phyloP scores from a whole-genome alignment of 768 basidiomycete species.

The Naganishia vaughanmartiniae region DNA sequence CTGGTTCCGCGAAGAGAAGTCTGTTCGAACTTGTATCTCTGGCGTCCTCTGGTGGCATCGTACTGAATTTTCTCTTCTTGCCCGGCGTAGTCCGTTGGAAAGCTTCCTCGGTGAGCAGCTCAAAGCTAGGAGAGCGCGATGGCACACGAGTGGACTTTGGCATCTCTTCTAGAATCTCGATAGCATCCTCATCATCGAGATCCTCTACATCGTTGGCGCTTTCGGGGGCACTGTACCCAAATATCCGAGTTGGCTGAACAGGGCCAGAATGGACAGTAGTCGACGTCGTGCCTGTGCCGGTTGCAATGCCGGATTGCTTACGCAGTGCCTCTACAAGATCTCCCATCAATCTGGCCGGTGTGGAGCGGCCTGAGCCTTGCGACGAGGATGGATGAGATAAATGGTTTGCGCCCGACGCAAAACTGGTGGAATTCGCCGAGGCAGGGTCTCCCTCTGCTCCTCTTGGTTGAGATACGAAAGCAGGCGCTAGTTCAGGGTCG shows the following conservation, averaged over 20 bases:
- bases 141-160: background rate
- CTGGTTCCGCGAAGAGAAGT: background rate
- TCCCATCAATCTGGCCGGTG: background rate
- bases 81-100: background rate
- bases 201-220: background rate
- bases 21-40: background rate
- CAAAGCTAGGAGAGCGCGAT: conserved; percentile 7
- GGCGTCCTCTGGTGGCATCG: background rate
- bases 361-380: background rate
- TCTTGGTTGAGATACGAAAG: background rate
- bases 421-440: background rate
- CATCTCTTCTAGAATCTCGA: background rate
- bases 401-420: background rate
- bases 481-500: background rate
- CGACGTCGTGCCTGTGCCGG: background rate
- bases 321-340: background rate
- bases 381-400: background rate
- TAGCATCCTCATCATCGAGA: background rate
- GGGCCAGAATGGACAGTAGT: background rate
- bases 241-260: background rate
- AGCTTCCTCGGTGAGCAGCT: background rate
- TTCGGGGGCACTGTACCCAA: no score
- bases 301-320: background rate
- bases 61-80: conserved; percentile 4
- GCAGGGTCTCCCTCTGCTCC: background rate